Conservation (phyloP, 257 asterid species). For the Solanum boliviense region DNA sequence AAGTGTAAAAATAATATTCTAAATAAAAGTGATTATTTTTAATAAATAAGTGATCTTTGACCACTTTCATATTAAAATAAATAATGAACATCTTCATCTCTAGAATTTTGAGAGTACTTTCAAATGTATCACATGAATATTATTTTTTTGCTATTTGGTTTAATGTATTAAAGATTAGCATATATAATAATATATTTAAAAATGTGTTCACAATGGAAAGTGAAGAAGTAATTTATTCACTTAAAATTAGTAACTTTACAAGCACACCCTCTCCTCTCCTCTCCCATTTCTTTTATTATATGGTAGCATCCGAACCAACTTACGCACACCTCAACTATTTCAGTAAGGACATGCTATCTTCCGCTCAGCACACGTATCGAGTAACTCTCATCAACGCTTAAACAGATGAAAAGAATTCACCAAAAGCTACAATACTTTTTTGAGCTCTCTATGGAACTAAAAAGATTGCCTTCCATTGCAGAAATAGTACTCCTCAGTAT, state of each 20-base stretch:
- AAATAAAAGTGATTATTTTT: neutral
- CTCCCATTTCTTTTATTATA: neutral
- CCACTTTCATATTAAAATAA: neutral
- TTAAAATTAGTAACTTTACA: neutral
- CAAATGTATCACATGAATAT: neutral
- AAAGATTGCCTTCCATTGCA: neutral
- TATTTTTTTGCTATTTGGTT: neutral
- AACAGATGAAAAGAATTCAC: neutral
- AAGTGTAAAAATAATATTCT: neutral
- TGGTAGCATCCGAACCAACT: fast-evolving
- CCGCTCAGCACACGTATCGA: neutral
- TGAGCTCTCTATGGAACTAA: neutral
- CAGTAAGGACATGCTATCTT: neutral
- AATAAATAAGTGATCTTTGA: neutral
- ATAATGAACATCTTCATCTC: neutral
- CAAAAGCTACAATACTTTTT: neutral
- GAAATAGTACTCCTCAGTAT: neutral
- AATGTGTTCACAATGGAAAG: neutral
- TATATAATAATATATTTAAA: neutral
- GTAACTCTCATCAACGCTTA: neutral
- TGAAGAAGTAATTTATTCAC: neutral
- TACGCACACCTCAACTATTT: neutral
- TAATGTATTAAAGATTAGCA: neutral
- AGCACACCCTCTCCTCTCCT: neutral
- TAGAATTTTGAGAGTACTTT: neutral